A percentile compares a stretch with the other conserved stretches of the same genome.
These are phyloP conservation scores for Colletotrichum acutatum DNA, from an alignment of 2,329 filamentous ascomycete species.

Conservation along the genomic window DNA sequence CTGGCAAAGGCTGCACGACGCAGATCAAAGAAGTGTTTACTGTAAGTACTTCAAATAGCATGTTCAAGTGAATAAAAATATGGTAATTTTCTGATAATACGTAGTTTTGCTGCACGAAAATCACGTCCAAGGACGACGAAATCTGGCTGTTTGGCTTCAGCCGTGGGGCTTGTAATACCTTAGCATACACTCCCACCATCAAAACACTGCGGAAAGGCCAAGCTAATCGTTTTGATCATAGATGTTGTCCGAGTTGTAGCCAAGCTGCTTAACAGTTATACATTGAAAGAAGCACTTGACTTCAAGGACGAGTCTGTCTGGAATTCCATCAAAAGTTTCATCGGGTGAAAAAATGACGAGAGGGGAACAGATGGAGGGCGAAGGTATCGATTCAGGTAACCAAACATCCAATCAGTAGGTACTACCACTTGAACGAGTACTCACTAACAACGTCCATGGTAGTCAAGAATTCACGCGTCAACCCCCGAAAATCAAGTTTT, in stretches of 20 bases:
- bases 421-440: too few relatives aligned
- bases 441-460: too few relatives aligned
- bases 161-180: slow-evolving; percentile 52
- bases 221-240: too few relatives aligned
- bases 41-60: too few relatives aligned
- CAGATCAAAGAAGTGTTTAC: slow-evolving; percentile 39
- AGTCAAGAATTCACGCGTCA: slow-evolving; percentile 32
- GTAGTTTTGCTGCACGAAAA: slow-evolving; percentile 31
- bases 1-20: slow-evolving; percentile 33
- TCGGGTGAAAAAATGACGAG: background rate
- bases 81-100: too few relatives aligned
- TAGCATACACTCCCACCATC: too few relatives aligned
- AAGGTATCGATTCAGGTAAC: too few relatives aligned
- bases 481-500: slow-evolving; percentile 47
- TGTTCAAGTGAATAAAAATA: too few relatives aligned
- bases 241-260: slow-evolving; percentile 51
- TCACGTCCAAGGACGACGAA: slow-evolving; percentile 44
- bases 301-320: background rate
- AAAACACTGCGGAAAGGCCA: too few relatives aligned
- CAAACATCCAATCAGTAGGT: too few relatives aligned
- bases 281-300: background rate
- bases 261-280: slow-evolving; percentile 44
- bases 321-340: slow-evolving; percentile 1
- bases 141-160: slow-evolving; percentile 54
- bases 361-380: too few relatives aligned